A percentile compares a stretch with the other conserved stretches of the same genome.
Conservation (phyloP, 2,329 filamentous ascomycete species). For the Verticillium nonalfalfae region DNA sequence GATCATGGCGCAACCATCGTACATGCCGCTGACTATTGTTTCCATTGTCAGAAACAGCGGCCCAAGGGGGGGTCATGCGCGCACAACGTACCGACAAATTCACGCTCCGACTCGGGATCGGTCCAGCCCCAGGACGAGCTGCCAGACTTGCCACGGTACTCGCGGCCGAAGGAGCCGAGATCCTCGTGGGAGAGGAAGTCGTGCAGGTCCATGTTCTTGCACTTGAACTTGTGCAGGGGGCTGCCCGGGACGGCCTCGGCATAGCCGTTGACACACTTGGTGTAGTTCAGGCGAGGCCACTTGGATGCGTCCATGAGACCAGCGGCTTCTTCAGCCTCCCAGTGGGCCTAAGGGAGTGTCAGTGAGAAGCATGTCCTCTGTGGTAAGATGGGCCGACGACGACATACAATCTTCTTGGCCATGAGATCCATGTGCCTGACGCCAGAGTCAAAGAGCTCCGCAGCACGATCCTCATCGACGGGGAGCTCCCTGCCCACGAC, state of each 20-base stretch:
- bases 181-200: conserved; percentile 47
- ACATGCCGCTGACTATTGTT: conserved; percentile 13
- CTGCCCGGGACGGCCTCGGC: conserved; percentile 14
- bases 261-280: conserved; percentile 15
- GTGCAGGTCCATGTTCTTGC: conserved; percentile 37
- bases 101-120: conserved; percentile 25
- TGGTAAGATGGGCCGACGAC: not conserved
- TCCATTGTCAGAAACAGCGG: not conserved
- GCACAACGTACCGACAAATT: conserved; percentile 11
- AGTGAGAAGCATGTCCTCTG: not conserved
- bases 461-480: conserved; percentile 12
- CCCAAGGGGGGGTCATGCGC: no score
- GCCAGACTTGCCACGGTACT: conserved; percentile 15
- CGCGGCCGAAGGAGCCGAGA: conserved; percentile 33
- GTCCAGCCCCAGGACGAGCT: conserved; percentile 35
- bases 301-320: conserved; percentile 14
- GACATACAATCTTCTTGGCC: conserved; percentile 11
- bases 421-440: conserved; percentile 14
- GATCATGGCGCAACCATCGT: conserved; percentile 36
- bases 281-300: conserved; percentile 15
- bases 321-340: conserved; percentile 11
- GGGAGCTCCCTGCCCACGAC: conserved; percentile 12
- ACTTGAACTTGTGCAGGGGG: conserved; percentile 14
- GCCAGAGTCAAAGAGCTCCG: conserved; percentile 17
- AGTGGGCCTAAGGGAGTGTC: conserved; percentile 14